Conservation (phyloP, 2,329 filamentous ascomycete species). For the Teratosphaeriaceae sp. region DNA sequence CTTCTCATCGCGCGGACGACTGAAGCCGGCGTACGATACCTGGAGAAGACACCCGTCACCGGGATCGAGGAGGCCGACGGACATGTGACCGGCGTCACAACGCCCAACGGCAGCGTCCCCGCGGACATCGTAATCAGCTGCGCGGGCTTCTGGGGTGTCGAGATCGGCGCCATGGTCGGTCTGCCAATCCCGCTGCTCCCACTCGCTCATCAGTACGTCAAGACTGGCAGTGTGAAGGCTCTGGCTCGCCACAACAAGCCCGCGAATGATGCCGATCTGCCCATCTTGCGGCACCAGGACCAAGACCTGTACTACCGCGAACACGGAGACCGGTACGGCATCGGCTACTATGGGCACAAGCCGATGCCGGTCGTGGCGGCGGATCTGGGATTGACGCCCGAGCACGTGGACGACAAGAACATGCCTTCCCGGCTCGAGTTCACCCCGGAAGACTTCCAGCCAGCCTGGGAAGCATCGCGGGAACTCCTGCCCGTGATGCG, state of each 20-base stretch:
- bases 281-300: slow-evolving; percentile 58
- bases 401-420: slow-evolving; percentile 50
- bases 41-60: slow-evolving; percentile 51
- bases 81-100: slow-evolving; percentile 51
- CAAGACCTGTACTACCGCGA: slow-evolving; percentile 59
- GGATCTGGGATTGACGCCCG: slow-evolving; percentile 47
- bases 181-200: slow-evolving; percentile 53
- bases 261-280: slow-evolving; percentile 47
- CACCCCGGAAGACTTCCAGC: slow-evolving; percentile 53
- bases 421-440: slow-evolving; percentile 60
- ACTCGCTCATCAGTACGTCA: slow-evolving; percentile 58
- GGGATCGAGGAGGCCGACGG: slow-evolving; percentile 46
- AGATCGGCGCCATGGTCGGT: slow-evolving; percentile 56
- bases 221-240: slow-evolving; percentile 49
- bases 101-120: slow-evolving; percentile 42
- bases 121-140: slow-evolving; percentile 58
- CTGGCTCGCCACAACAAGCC: slow-evolving; percentile 36
- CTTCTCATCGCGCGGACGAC: slow-evolving; percentile 53
- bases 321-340: slow-evolving; percentile 56
- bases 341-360: slow-evolving; percentile 58
- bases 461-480: slow-evolving; percentile 52
- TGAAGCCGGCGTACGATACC: slow-evolving; percentile 52
- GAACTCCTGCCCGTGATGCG: slow-evolving; percentile 48
- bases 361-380: slow-evolving; percentile 55
- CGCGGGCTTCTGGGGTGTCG: slow-evolving; percentile 60